These are phyloP conservation scores for Solanum ossicruentum DNA, from an alignment of 257 asterid genomes.

Conservation along the genomic window DNA sequence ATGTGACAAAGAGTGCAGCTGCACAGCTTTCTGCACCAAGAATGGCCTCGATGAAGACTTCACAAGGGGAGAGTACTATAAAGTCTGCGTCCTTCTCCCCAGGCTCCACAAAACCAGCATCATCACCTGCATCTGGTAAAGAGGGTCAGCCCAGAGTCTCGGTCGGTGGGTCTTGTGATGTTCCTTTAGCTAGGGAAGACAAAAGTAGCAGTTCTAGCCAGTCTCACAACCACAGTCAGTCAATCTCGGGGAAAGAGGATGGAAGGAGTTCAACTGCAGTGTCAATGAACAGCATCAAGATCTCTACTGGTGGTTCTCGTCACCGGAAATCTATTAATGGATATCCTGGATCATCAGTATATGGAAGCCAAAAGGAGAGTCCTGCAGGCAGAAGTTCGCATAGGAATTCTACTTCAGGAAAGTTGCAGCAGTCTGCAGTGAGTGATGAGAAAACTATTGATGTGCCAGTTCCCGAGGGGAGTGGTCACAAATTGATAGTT, in stretches of 20 bases:
- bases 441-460: constrained; percentile 40
- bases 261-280: constrained; percentile 42
- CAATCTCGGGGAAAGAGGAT: constrained; percentile 50
- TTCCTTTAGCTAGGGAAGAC: constrained; percentile 49
- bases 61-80: constrained; percentile 45
- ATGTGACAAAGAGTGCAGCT: constrained; percentile 44
- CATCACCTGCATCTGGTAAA: constrained; percentile 43
- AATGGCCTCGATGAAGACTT: constrained; percentile 31
- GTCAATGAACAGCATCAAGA: constrained; percentile 32
- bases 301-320: constrained; percentile 34
- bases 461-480: constrained; percentile 27
- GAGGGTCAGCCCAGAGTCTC: constrained; percentile 35
- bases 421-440: constrained; percentile 28
- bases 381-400: constrained; percentile 33
- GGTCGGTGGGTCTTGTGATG: constrained; percentile 35
- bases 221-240: constrained; percentile 46
- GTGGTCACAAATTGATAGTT: constrained; percentile 58
- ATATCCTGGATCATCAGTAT: constrained; percentile 16
- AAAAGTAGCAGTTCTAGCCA: constrained; percentile 73
- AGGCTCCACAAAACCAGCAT: constrained; percentile 33
- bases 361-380: constrained; percentile 50
- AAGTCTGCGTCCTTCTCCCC: constrained; percentile 66
- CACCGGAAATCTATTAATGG: constrained; percentile 37
- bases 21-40: constrained; percentile 46
- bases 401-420: constrained; percentile 32